Percentiles rank a stretch among this genome's conserved stretches.
Evolutionary conservation across 805 yeast species (phyloP).

Genomic region (Kodamaea restingae): DNA sequence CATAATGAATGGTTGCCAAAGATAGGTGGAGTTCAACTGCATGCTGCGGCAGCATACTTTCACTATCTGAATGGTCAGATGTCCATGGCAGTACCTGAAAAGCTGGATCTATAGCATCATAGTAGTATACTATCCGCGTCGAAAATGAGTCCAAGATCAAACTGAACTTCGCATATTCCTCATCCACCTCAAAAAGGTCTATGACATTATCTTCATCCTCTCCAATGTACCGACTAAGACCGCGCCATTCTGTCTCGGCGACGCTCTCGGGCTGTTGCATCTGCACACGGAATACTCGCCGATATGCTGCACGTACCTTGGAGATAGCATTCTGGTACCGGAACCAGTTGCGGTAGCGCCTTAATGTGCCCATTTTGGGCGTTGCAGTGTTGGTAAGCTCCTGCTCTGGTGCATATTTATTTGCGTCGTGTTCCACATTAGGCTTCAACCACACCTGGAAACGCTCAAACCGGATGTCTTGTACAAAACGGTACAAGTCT

Average conservation of each 20-base stretch:
- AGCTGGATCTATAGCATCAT: slow-evolving; percentile 38
- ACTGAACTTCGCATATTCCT: slow-evolving; percentile 82
- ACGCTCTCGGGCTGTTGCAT: slow-evolving; percentile 8
- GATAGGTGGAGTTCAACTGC: slow-evolving; percentile 59
- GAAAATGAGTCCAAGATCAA: slow-evolving; percentile 59
- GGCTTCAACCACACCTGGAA: slow-evolving; percentile 63
- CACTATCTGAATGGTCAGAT: slow-evolving; percentile 23
- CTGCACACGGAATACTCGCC: neutral
- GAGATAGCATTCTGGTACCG: slow-evolving; percentile 15
- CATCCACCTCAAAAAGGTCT: slow-evolving; percentile 34
- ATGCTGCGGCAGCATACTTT: slow-evolving; percentile 24
- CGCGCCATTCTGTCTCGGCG: slow-evolving; percentile 56
- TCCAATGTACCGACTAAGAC: slow-evolving; percentile 65
- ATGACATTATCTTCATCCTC: slow-evolving; percentile 29
- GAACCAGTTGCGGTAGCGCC: slow-evolving; percentile 21
- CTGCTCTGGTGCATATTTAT: neutral
- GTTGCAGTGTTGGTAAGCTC: slow-evolving; percentile 2
- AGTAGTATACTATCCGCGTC: slow-evolving; percentile 55
- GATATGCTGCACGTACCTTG: slow-evolving; percentile 2
- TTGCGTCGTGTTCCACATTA: slow-evolving; percentile 57
- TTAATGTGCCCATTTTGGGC: slow-evolving; percentile 9
- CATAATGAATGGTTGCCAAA: slow-evolving; percentile 71
- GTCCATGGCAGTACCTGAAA: slow-evolving; percentile 21
- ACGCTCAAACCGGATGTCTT: slow-evolving; percentile 44
- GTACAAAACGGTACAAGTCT: slow-evolving; percentile 54